phyloP scores from a whole-genome alignment of 345 rosid genomes.

The thale cress (Arabidopsis thaliana) region DNA sequence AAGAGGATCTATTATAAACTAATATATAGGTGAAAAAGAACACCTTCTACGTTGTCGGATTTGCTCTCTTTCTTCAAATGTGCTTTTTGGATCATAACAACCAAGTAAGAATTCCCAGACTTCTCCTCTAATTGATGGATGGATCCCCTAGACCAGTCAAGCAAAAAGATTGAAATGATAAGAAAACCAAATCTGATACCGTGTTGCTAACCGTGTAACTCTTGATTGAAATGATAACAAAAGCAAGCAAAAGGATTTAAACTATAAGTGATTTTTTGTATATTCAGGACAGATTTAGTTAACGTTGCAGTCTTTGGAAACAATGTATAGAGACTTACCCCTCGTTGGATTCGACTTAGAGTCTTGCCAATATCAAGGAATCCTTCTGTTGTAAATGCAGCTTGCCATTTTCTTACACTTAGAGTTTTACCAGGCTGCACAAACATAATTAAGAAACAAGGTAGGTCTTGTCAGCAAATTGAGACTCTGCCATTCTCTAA shows the following conservation, averaged over 20 bases:
- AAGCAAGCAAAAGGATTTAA: no score
- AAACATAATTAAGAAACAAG: slow-evolving; percentile 25
- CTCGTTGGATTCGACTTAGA: slow-evolving; percentile 77
- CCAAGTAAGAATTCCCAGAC: slow-evolving; percentile 98
- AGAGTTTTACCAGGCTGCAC: slow-evolving; percentile 96
- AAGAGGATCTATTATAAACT: neutral
- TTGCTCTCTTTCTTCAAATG: slow-evolving; percentile 87
- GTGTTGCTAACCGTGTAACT: no score
- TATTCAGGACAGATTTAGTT: neutral
- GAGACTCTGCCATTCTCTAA: neutral
- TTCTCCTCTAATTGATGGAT: slow-evolving; percentile 99
- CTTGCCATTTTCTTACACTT: slow-evolving; percentile 96
- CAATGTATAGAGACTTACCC: slow-evolving; percentile 52
- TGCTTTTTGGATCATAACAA: slow-evolving; percentile 90
- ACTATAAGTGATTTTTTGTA: neutral
- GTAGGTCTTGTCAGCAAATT: slow-evolving; percentile 6
- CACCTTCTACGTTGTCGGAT: slow-evolving; percentile 82
- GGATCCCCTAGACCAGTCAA: slow-evolving; percentile 67
- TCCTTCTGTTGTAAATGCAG: slow-evolving; percentile 83
- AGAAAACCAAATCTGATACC: neutral
- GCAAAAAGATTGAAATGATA: neutral
- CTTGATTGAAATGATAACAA: no score
- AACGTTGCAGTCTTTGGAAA: slow-evolving; percentile 6
- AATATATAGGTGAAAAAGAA: slow-evolving; percentile 13
- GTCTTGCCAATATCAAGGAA: slow-evolving; percentile 81